Evolutionary conservation across 371 early-diverging fungal genomes (phyloP), one percentile per base, ranked within the genome.

Genomic region (Phascolomyces articulosus): DNA sequence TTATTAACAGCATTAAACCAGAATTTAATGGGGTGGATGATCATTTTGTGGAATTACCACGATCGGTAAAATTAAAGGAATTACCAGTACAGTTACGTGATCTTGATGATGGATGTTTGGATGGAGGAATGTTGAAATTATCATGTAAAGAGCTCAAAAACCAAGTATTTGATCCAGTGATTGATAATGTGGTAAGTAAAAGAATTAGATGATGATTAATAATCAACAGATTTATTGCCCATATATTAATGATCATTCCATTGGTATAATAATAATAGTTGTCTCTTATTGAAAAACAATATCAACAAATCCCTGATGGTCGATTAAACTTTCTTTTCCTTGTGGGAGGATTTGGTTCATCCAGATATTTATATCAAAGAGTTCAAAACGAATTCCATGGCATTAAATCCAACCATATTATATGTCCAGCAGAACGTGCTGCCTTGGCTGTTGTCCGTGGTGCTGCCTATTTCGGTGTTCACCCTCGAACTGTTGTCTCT

Each of bases 121-220:
- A 85, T 34, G 86, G 85, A 54, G 85, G 83, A 10, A 78, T 76
- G 0, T 28, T 86, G 28, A 73, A 75, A 15, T 62, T 86, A 41
- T 65, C 77, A 51, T 81, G 81, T 6, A 65, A 70, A 8, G 87
- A 83, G 58, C 56, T 86, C 16, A 81, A 79, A 31, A 64, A 73
- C 34, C 64, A 74, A 21, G 83, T 86, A 0, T 88, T 88, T 74
- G 86, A 86, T 49, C 85, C 87, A 13, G 78, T 86, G 0, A 70
- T 86, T 2, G 62, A 75, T 21, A 70, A 75, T 56, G 84, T 88
- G 61, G 72, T 84, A 75, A 71, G 73, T 61, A n/a, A n/a, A n/a
- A 56, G 11, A 55, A 11, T 4, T 1, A 31, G 0, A 34, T 11
- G 11, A 9, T 34, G 6, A n/a, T n/a, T n/a, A n/a, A n/a, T n/a